These are phyloP conservation scores for Anisodus acutangulus DNA, from an alignment of 257 asterid genomes.

Conservation along the genomic window DNA sequence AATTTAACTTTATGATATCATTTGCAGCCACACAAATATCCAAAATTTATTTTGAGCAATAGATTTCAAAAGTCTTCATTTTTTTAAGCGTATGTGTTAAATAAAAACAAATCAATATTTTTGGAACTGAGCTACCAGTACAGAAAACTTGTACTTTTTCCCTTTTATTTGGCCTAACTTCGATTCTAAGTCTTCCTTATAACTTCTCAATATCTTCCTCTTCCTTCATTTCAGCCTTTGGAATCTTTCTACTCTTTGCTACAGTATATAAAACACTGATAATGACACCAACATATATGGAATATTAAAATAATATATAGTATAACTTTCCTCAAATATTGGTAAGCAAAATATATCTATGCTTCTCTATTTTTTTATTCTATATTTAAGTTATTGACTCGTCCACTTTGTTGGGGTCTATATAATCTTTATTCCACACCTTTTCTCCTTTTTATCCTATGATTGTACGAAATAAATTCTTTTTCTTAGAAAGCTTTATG, in stretches of 20 bases:
- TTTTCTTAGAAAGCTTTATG: neutral
- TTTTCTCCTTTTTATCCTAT: neutral
- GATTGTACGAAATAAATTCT: neutral
- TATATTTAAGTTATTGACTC: neutral
- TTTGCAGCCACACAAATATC: too few relatives aligned
- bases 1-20: too few relatives aligned
- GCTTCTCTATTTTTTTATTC: neutral
- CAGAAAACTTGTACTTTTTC: too few relatives aligned
- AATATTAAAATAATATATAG: neutral
- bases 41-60: too few relatives aligned
- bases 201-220: neutral
- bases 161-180: neutral
- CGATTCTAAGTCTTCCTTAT: neutral
- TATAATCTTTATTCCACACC: neutral
- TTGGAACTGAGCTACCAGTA: too few relatives aligned
- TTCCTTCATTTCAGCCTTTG: neutral
- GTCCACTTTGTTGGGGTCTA: conserved; percentile 11
- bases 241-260: neutral
- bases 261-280: neutral
- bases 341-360: neutral
- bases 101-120: too few relatives aligned
- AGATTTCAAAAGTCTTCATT: too few relatives aligned
- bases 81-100: too few relatives aligned
- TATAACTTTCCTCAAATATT: neutral
- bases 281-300: neutral